Evolutionary conservation across 2,329 filamentous ascomycete genomes (phyloP).

Genomic region (Cercospora nicotianae): DNA sequence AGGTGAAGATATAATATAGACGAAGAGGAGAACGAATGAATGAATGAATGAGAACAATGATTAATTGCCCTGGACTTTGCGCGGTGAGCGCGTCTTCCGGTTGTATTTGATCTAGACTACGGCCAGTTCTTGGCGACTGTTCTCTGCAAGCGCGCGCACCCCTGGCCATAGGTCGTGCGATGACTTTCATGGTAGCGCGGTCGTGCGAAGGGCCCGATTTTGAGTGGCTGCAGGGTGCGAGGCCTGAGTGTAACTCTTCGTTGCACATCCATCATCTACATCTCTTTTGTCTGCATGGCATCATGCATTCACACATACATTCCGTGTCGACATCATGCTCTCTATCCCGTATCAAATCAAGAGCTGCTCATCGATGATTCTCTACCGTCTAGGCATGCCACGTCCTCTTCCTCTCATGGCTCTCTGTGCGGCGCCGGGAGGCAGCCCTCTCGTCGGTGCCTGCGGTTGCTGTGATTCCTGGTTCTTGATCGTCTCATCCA

Average conservation of each 20-base stretch:
- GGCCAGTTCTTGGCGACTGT: neutral
- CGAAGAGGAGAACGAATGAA: too few relatives aligned
- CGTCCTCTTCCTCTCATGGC: constrained; percentile 82
- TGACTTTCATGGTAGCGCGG: neutral
- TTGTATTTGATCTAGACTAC: neutral
- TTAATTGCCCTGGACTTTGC: too few relatives aligned
- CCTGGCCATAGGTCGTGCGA: neutral
- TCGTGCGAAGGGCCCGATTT: neutral
- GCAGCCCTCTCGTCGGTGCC: constrained; percentile 68
- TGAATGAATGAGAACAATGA: neutral
- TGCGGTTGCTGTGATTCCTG: constrained; percentile 87
- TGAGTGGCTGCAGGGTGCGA: neutral
- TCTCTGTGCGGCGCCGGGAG: constrained; percentile 73
- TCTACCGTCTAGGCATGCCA: constrained; percentile 67
- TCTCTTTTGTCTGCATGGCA: constrained; percentile 8
- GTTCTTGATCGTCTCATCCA: constrained; percentile 97
- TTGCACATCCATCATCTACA: constrained; percentile 12
- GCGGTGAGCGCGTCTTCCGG: neutral
- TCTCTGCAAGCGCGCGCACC: neutral
- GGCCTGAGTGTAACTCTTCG: neutral
- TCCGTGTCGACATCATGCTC: constrained; percentile 1
- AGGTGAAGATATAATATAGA: too few relatives aligned
- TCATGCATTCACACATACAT: constrained; percentile 12
- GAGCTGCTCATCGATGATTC: neutral
- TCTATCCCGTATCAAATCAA: neutral